Evolutionary conservation across 1,284 basidiomycete species (phyloP), one percentile per base, ranked within the genome.

Genomic region (Lentinus polychrous): DNA sequence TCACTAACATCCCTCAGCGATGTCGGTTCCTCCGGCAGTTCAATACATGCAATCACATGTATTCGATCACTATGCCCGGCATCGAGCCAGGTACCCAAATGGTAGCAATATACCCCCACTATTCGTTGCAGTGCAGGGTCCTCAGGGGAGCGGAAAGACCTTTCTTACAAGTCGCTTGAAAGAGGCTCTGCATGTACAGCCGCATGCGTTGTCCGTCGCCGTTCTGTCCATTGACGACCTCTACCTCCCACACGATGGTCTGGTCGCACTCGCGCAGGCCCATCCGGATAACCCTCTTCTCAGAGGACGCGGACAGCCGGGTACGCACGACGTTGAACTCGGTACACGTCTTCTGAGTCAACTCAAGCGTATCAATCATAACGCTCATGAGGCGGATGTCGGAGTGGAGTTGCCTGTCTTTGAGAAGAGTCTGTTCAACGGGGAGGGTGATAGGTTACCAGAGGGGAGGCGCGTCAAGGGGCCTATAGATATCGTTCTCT

Each of bases 191-290:
- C 63, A 74, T 18, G 61, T 69, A 11, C 57, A 71, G 6, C 77
- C 77, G 2, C 64, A 81, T 54, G 65, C 71, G 18, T 71, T 90
- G 11, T 73, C 73, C 8, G 74, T 84, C 37, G 83, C 75, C 0
- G 74, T 86, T 3, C 69, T 94, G 17, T 92, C 90, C 11, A 79
- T 94, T 50, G 91, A 94, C 62, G 92, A 95, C 58, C 71, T 95
- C 5, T 94, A 94, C 65, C 78, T 93, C 18, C 76, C 85, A 0
- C 83, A 91, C 55, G 64, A 69, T 0, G 73, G 61, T 0, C 73
- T 93, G 32, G 61, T 66, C 0, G 62, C 66, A 0, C 72, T 94
- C 22, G 80, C 85, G 1, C 49, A 60, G 1, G 59, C 67, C 0
- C 60, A 87, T 57, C 75, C 83, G 0, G 55, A 63, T 0, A 94